phyloP scores from a whole-genome alignment of 2,329 filamentous ascomycete genomes.

The Ascochyta viciae-villosae region DNA sequence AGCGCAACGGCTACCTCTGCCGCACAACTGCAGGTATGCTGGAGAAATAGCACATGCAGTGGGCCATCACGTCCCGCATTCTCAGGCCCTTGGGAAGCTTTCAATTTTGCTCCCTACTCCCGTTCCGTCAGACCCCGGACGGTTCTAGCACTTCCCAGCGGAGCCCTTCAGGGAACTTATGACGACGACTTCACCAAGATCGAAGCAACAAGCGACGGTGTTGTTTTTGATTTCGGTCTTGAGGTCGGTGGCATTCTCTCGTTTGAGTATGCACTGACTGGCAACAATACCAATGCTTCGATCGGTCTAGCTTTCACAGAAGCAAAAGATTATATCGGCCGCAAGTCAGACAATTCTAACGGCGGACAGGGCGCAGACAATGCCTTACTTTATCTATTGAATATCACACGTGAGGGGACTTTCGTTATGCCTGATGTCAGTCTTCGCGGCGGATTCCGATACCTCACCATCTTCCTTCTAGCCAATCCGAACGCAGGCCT shows the following conservation, averaged over 20 bases:
- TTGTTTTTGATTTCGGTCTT: conserved; percentile 64
- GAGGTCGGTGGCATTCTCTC: conserved; percentile 65
- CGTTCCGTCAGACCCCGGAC: conserved; percentile 1
- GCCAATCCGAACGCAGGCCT: conserved; percentile 47
- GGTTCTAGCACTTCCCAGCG: conserved; percentile 1
- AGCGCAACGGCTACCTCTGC: neutral
- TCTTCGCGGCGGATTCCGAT: conserved; percentile 61
- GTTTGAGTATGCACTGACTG: conserved; percentile 54
- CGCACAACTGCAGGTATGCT: neutral
- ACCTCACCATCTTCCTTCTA: conserved; percentile 58
- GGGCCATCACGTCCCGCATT: neutral
- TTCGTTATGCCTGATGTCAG: conserved; percentile 55
- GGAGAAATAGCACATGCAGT: conserved; percentile 9
- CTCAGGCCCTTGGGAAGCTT: neutral
- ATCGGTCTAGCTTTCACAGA: conserved; percentile 53
- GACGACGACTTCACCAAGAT: neutral
- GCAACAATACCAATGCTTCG: conserved; percentile 44
- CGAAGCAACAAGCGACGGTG: neutral
- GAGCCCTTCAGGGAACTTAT: neutral
- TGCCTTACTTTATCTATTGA: conserved; percentile 56
- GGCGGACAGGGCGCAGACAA: conserved; percentile 51
- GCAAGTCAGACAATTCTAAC: conserved; percentile 54
- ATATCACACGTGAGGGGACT: conserved; percentile 40
- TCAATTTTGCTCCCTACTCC: conserved; percentile 4
- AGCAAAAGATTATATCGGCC: conserved; percentile 53